These are phyloP conservation scores for Cladosporium phlei DNA, from an alignment of 2,329 filamentous ascomycete species.

Conservation along the genomic window DNA sequence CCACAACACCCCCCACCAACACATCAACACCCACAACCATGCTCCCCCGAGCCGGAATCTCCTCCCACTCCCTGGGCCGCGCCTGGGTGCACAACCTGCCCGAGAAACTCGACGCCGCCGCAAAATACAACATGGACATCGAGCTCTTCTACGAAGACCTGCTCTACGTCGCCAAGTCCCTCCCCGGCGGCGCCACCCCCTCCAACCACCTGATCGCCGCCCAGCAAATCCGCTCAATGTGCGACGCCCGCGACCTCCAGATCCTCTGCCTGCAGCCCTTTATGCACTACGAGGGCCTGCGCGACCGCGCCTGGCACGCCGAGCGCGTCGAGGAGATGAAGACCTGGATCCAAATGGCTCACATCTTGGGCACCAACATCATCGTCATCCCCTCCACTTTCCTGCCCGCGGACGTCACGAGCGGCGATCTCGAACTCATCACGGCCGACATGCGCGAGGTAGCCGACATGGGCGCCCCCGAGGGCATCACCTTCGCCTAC, in stretches of 20 bases:
- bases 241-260: slow-evolving; percentile 49
- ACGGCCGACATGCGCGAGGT: slow-evolving; percentile 59
- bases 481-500: slow-evolving; percentile 64
- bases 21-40: slow-evolving; percentile 26
- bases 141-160: slow-evolving; percentile 78
- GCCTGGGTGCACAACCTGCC: slow-evolving; percentile 64
- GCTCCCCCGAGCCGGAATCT: slow-evolving; percentile 61
- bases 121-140: slow-evolving; percentile 63
- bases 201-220: slow-evolving; percentile 56
- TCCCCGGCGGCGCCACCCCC: slow-evolving; percentile 39
- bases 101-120: slow-evolving; percentile 64
- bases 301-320: slow-evolving; percentile 56
- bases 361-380: slow-evolving; percentile 61
- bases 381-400: slow-evolving; percentile 73
- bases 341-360: slow-evolving; percentile 65
- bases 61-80: slow-evolving; percentile 71
- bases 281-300: slow-evolving; percentile 69
- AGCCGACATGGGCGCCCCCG: slow-evolving; percentile 60
- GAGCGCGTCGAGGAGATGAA: slow-evolving; percentile 58
- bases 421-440: slow-evolving; percentile 52
- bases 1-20: not conserved
- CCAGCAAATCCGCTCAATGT: slow-evolving; percentile 52
- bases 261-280: slow-evolving; percentile 73
- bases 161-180: slow-evolving; percentile 51
- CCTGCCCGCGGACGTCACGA: slow-evolving; percentile 50